Evolutionary conservation across 2,329 filamentous ascomycete genomes (phyloP).

Genomic region (Hypomyces rosellus): DNA sequence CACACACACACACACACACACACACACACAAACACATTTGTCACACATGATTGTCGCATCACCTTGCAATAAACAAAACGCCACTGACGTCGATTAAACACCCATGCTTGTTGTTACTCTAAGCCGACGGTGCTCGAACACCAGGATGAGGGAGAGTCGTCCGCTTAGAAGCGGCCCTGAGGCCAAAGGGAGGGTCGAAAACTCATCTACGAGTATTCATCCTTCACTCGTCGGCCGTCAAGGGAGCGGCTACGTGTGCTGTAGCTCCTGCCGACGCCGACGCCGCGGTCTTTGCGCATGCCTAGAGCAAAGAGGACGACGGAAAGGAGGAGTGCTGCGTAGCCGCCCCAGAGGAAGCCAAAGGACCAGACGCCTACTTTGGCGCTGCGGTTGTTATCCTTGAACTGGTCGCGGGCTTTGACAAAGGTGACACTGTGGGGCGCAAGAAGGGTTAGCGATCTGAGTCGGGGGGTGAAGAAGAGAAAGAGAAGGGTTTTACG

Average conservation of each 20-base stretch:
- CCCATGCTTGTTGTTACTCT: too few species aligned
- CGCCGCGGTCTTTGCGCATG: constrained; percentile 43
- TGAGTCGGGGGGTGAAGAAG: neutral
- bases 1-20: neutral
- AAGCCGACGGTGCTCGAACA: too few species aligned
- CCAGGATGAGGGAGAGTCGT: too few species aligned
- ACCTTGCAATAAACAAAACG: too few species aligned
- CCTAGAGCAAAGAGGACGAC: constrained; percentile 62
- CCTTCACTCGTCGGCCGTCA: constrained; percentile 57
- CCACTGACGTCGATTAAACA: too few species aligned
- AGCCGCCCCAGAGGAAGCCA: constrained; percentile 70
- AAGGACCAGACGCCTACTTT: constrained; percentile 62
- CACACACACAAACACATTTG: neutral
- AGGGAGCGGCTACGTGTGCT: constrained; percentile 34
- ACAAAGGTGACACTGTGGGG: constrained; percentile 52
- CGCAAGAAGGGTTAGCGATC: constrained; percentile 5
- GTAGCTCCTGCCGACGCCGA: constrained; percentile 27
- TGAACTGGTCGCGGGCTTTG: constrained; percentile 62
- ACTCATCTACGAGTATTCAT: constrained; percentile 53
- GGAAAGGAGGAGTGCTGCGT: constrained; percentile 59
- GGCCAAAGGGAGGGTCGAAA: neutral
- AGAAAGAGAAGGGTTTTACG: constrained; percentile 23
- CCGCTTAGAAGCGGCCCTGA: neutral
- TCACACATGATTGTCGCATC: too few species aligned
- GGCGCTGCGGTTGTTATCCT: constrained; percentile 47